phyloP scores from a whole-genome alignment of 495 filamentous ascomycete species.

The Neurospora sp. region DNA sequence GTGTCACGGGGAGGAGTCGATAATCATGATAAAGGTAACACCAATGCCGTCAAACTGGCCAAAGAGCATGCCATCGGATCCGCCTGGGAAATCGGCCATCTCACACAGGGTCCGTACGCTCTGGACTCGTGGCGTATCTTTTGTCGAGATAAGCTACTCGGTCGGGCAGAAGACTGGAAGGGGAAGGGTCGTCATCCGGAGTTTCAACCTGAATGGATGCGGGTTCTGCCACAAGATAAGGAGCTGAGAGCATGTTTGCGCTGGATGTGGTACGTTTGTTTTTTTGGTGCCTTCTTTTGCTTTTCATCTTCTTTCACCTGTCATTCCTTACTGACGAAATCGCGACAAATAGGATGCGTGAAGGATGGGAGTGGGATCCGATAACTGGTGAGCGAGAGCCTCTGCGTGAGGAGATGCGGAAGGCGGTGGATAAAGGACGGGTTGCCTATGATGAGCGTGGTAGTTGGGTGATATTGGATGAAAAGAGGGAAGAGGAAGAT shows the following conservation, averaged over 20 bases:
- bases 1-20: conserved; percentile 2
- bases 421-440: conserved; percentile 48
- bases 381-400: conserved; percentile 52
- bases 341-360: conserved; percentile 34
- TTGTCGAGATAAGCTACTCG: conserved; percentile 69
- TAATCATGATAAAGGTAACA: not conserved
- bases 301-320: not conserved
- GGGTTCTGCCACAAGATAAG: conserved; percentile 77
- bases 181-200: conserved; percentile 32
- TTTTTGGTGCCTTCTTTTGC: not conserved
- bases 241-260: conserved; percentile 76
- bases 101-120: conserved; percentile 83
- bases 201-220: conserved; percentile 73
- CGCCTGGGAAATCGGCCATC: conserved; percentile 79
- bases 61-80: conserved; percentile 29
- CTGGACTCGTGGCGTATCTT: conserved; percentile 93
- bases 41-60: conserved; percentile 9
- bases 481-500: not conserved
- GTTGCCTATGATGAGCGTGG: conserved; percentile 53
- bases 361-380: conserved; percentile 76
- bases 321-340: not conserved
- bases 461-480: conserved; percentile 29
- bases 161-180: conserved; percentile 50
- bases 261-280: conserved; percentile 68
- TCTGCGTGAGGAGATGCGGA: conserved; percentile 45